A percentile compares a stretch with the other conserved stretches of the same genome.
Conservation (phyloP, 495 filamentous ascomycete genomes). For the Penicillium verhagenii region DNA sequence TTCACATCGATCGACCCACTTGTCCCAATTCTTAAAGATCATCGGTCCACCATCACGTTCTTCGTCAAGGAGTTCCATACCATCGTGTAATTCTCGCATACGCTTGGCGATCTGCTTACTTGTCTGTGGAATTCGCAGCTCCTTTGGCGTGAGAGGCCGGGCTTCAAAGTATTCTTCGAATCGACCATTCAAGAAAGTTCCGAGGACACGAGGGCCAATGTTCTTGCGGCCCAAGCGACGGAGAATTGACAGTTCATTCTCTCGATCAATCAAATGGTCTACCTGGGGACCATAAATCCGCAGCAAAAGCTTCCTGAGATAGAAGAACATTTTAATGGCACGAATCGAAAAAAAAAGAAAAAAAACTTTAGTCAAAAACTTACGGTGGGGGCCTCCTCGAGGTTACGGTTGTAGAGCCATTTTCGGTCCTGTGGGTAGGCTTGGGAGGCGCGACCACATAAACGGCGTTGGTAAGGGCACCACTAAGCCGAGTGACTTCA, state of each 20-base stretch:
- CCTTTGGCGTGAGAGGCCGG: constrained; percentile 67
- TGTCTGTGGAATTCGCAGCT: constrained; percentile 77
- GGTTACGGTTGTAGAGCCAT: constrained; percentile 33
- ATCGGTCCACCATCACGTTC: constrained; percentile 77
- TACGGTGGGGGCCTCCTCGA: constrained; percentile 55
- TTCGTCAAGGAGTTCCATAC: constrained; percentile 76
- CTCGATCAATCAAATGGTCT: constrained; percentile 91
- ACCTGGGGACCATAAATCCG: constrained; percentile 95
- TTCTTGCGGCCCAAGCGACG: constrained; percentile 82
- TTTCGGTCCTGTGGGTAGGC: constrained; percentile 37
- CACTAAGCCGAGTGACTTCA: constrained; percentile 80
- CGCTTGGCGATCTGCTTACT: constrained; percentile 96
- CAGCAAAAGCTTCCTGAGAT: constrained; percentile 72
- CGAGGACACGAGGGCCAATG: constrained; percentile 90
- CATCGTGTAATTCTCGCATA: constrained; percentile 94
- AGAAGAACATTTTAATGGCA: not conserved
- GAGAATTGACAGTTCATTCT: constrained; percentile 85
- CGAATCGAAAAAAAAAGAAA: not conserved
- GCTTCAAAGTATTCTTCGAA: constrained; percentile 94
- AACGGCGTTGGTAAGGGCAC: constrained; percentile 92
- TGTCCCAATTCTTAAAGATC: constrained; percentile 93
- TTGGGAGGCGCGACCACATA: constrained; percentile 87
- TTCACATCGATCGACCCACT: constrained; percentile 81
- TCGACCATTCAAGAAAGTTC: constrained; percentile 92
- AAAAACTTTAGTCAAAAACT: constrained; percentile 14